Percentiles rank a stretch among this genome's conserved stretches.
These are phyloP conservation scores for Colletotrichum magnum DNA, from an alignment of 2,329 filamentous ascomycete species.

Conservation along the genomic window DNA sequence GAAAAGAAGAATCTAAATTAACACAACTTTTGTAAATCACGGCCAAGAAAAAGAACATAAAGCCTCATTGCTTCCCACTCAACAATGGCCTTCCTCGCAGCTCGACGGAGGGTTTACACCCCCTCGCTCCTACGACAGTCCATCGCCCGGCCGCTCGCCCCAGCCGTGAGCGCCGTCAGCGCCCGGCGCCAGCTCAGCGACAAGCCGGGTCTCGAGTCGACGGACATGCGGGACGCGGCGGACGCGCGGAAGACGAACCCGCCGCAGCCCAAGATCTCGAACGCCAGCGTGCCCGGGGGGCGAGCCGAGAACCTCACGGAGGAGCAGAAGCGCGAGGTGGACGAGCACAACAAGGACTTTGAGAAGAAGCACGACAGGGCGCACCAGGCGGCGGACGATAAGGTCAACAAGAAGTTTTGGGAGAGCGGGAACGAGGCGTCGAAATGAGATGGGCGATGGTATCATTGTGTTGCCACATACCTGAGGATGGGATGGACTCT, in stretches of 20 bases:
- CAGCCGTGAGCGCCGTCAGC: background rate
- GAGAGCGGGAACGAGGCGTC: conserved; percentile 10
- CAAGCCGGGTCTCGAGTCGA: conserved; percentile 30
- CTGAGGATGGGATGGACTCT: too few relatives aligned
- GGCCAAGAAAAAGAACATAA: too few relatives aligned
- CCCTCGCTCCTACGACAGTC: background rate
- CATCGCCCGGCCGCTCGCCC: background rate
- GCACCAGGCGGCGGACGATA: conserved; percentile 58
- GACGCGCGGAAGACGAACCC: conserved; percentile 47
- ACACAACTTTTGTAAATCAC: background rate
- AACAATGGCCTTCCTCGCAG: background rate
- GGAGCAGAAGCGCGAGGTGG: conserved; percentile 70
- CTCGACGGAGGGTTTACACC: background rate
- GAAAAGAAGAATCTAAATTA: background rate
- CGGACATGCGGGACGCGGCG: conserved; percentile 26
- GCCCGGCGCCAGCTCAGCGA: conserved; percentile 23
- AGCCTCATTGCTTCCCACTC: too few relatives aligned
- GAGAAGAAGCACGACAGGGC: conserved; percentile 66
- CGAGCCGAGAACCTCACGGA: conserved; percentile 54
- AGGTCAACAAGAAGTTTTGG: conserved; percentile 71
- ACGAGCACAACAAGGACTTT: conserved; percentile 72
- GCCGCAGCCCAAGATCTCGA: conserved; percentile 66
- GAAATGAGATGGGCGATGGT: background rate
- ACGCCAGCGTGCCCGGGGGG: conserved; percentile 58
- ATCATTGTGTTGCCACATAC: too few relatives aligned